These are phyloP conservation scores for Curvularia sp. DNA, from an alignment of 2,329 filamentous ascomycete species.

Conservation along the genomic window DNA sequence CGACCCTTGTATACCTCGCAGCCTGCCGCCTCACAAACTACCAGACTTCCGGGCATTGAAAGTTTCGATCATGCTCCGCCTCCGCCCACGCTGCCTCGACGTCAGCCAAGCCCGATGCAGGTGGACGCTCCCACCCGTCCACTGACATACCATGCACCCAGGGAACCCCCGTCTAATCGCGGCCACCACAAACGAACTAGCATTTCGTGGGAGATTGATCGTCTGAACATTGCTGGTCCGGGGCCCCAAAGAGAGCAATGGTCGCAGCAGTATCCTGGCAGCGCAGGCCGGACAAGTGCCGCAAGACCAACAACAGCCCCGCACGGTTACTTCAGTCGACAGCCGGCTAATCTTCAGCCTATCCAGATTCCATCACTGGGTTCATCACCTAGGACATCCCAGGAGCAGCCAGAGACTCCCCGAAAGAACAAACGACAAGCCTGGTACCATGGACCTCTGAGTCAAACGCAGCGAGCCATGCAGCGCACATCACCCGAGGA, in stretches of 20 bases:
- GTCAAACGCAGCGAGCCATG: constrained; percentile 35
- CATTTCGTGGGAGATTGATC: constrained; percentile 70
- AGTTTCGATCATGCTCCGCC: constrained; percentile 82
- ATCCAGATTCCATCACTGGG: constrained; percentile 44
- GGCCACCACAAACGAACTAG: constrained; percentile 46
- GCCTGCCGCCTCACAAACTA: constrained; percentile 63
- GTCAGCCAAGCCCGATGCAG: constrained; percentile 78
- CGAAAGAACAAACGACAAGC: constrained; percentile 71
- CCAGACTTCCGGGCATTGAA: constrained; percentile 87
- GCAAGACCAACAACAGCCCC: constrained; percentile 49
- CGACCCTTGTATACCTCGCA: constrained; percentile 63
- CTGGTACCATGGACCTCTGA: constrained; percentile 70
- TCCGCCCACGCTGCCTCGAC: constrained; percentile 66
- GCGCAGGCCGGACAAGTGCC: constrained; percentile 27
- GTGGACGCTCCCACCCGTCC: constrained; percentile 65
- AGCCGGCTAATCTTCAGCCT: constrained; percentile 28
- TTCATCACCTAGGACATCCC: constrained; percentile 48
- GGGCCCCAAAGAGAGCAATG: constrained; percentile 49
- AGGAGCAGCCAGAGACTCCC: constrained; percentile 57
- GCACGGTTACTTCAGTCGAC: constrained; percentile 46
- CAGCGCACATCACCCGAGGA: constrained; percentile 64
- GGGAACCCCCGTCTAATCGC: constrained; percentile 34
- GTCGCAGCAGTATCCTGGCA: constrained; percentile 40
- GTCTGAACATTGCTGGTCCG: constrained; percentile 67
- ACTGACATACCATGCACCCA: constrained; percentile 48